Percentiles rank a stretch among this genome's conserved stretches.
phyloP scores from a whole-genome alignment of 202 grass and related monocot species.

The Alloteropsis angusta region DNA sequence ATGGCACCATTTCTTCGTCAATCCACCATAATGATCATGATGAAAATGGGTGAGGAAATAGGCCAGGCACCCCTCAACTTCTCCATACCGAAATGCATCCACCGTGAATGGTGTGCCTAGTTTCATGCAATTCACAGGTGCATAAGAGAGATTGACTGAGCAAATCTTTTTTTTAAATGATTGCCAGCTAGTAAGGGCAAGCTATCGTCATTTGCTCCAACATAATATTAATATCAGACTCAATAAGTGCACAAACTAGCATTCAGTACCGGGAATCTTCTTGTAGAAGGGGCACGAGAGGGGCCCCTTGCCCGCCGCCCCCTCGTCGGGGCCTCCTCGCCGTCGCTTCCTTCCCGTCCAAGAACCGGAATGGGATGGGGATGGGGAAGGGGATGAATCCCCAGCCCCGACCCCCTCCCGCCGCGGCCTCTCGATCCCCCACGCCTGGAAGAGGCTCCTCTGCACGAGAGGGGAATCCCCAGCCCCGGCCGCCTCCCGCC shows the following conservation, averaged over 20 bases:
- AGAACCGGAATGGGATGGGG: not conserved
- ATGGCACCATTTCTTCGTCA: slow-evolving; percentile 67
- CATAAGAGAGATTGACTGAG: not conserved
- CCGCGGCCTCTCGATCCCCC: slow-evolving; percentile 39
- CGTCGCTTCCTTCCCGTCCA: slow-evolving; percentile 13
- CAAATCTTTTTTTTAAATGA: not conserved
- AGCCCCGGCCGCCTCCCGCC: not conserved
- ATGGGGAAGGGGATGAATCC: not conserved
- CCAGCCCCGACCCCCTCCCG: not conserved
- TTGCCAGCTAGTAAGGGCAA: not conserved
- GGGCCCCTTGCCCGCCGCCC: not conserved
- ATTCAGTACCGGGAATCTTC: slow-evolving; percentile 54
- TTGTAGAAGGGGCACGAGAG: slow-evolving; percentile 66
- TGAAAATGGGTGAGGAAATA: slow-evolving; percentile 80
- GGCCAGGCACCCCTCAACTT: slow-evolving; percentile 44
- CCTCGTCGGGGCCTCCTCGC: slow-evolving; percentile 12
- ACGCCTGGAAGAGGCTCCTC: slow-evolving; percentile 65
- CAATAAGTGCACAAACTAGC: not conserved
- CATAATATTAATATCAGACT: not conserved
- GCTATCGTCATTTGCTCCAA: not conserved
- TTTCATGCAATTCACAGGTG: not conserved
- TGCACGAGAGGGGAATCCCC: slow-evolving; percentile 29
- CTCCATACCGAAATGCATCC: slow-evolving; percentile 56
- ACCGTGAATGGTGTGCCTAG: slow-evolving; percentile 65
- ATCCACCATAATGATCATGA: slow-evolving; percentile 61